These are phyloP conservation scores for Aureobasidium sp. DNA, from an alignment of 2,329 filamentous ascomycete species.

Conservation along the genomic window DNA sequence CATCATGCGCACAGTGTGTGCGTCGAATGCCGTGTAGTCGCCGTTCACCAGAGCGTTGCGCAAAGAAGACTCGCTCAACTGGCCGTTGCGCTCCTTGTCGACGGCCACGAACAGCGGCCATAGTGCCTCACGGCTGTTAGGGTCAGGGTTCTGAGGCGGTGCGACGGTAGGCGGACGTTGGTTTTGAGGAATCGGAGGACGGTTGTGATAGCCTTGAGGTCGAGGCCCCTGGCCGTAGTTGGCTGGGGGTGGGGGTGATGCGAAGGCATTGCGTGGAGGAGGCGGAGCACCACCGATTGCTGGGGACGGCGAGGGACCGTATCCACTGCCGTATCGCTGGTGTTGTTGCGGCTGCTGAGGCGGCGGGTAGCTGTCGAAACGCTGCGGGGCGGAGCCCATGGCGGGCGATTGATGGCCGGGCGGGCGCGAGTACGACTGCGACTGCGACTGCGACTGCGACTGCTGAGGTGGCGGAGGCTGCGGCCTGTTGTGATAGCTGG, in stretches of 20 bases:
- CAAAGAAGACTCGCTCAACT: constrained; percentile 78
- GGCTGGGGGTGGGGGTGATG: constrained; percentile 41
- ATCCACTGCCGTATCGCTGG: constrained; percentile 29
- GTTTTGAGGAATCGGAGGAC: constrained; percentile 43
- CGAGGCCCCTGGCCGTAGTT: constrained; percentile 45
- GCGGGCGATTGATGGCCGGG: constrained; percentile 11
- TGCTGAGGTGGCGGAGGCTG: constrained; percentile 29
- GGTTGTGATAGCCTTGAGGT: constrained; percentile 55
- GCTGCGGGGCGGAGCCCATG: background rate
- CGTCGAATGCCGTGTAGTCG: constrained; percentile 89
- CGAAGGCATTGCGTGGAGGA: constrained; percentile 22
- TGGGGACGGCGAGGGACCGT: constrained; percentile 20
- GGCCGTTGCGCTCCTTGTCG: constrained; percentile 73
- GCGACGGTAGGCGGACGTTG: constrained; percentile 40
- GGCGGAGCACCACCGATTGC: constrained; percentile 15
- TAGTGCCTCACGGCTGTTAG: constrained; percentile 60
- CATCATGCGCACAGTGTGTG: constrained; percentile 96
- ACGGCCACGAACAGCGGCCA: constrained; percentile 83
- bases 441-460: constrained; percentile 15
- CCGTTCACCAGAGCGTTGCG: constrained; percentile 89
- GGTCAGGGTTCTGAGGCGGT: constrained; percentile 43
- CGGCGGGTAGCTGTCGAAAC: constrained; percentile 4
- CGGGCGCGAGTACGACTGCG: constrained; percentile 3
- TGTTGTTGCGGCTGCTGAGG: constrained; percentile 24
- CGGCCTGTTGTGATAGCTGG: constrained; percentile 37